These are phyloP conservation scores for Candida mattraensis DNA, from an alignment of 805 yeast genomes.

Conservation along the genomic window DNA sequence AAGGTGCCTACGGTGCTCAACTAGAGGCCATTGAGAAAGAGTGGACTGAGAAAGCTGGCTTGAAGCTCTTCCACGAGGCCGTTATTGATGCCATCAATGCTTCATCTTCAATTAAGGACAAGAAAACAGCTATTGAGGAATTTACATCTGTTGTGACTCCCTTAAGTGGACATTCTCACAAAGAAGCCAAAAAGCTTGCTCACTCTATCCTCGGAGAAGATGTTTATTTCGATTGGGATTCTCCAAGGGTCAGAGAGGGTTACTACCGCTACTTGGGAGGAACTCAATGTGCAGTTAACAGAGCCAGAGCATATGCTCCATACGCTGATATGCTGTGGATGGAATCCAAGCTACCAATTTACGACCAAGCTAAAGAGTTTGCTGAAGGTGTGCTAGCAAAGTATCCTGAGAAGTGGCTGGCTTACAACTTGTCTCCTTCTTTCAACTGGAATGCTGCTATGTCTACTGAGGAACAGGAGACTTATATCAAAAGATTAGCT, in stretches of 20 bases:
- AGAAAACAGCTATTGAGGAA: slow-evolving; percentile 58
- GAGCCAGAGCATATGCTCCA: slow-evolving; percentile 94
- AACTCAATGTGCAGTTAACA: slow-evolving; percentile 94
- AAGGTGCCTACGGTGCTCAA: slow-evolving; percentile 69
- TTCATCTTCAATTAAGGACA: slow-evolving; percentile 53
- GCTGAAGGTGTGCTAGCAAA: slow-evolving; percentile 84
- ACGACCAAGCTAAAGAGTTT: slow-evolving; percentile 88
- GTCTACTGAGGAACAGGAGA: slow-evolving; percentile 82
- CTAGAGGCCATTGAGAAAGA: slow-evolving; percentile 74
- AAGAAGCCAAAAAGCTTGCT: slow-evolving; percentile 78
- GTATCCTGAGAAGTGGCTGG: slow-evolving; percentile 91
- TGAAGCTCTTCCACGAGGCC: slow-evolving; percentile 88
- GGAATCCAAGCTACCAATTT: slow-evolving; percentile 96
- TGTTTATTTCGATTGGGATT: slow-evolving; percentile 90
- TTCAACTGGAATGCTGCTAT: slow-evolving; percentile 98
- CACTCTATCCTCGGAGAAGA: slow-evolving; percentile 76
- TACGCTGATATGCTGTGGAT: slow-evolving; percentile 96
- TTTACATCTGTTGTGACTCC: slow-evolving; percentile 74
- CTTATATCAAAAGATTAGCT: slow-evolving; percentile 84
- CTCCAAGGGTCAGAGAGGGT: slow-evolving; percentile 94
- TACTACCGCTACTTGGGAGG: slow-evolving; percentile 96
- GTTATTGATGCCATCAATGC: slow-evolving; percentile 77
- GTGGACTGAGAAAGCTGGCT: slow-evolving; percentile 81
- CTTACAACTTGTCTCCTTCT: slow-evolving; percentile 94
- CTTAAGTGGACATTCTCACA: slow-evolving; percentile 68